Evolutionary conservation across 2,329 filamentous ascomycete species (phyloP), one percentile per base, ranked within the genome.

Genomic region (Xylariaceae sp.): DNA sequence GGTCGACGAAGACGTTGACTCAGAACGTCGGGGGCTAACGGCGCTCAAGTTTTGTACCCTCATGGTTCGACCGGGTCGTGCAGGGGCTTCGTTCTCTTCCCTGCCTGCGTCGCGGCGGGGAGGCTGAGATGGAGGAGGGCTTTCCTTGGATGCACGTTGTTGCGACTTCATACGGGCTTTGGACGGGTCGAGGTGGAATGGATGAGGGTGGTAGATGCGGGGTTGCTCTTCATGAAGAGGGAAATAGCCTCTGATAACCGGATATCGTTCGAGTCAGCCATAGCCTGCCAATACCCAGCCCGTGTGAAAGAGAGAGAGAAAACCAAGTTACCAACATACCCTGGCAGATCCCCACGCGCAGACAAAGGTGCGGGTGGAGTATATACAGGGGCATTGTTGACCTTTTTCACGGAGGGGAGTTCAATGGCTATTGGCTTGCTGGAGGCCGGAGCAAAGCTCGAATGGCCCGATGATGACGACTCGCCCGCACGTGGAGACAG

Each of bases 151-250:
- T 27, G 63, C 61, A 31, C 58, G 53, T 33, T 56, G 50, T 26
- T 60, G 50, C 11, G 64, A 63, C 36, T 52, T 55, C 31, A 62
- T 53, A 19, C 62, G 63, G 29, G 63, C 59, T 50, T 66, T 63
- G 4, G 61, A 60, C 38, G 57, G 48, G 43, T 69, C 69, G 33
- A 61, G 50, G 17, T 69, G 63, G 49, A 77, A 77, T 2, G 73
- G 73, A 46, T 78, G 73, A 39, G 71, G 64, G 31, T 65, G 67
- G 43, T 69, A 67, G 13, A 74, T 54, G 37, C 68, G 64, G 35
- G 56, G 60, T 29, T 71, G 68, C 36, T 79, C 73, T 56, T 79
- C 76, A 59, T 79, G 75, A 21, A 73, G 58, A 13, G 76, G 75
- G 49, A 81, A 81, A 51, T 80, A 81, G 18, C 71, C 76, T 55